phyloP scores from a whole-genome alignment of 352 stramenopile species.

The Globisporangium sylvaticum region DNA sequence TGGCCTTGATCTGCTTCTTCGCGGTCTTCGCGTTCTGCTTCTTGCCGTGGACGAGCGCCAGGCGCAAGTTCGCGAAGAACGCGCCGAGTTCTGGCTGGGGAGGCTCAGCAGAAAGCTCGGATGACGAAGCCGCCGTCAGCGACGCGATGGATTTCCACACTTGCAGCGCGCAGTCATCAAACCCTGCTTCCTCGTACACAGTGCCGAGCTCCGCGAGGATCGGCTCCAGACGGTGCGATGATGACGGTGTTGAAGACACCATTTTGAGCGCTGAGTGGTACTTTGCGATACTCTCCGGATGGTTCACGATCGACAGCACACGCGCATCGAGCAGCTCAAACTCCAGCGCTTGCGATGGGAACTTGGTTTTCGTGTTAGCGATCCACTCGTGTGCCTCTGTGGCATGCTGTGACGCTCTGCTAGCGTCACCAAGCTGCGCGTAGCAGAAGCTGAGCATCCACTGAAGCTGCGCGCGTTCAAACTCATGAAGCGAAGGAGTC shows the following conservation, averaged over 20 bases:
- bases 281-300: constrained; percentile 21
- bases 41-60: constrained; percentile 57
- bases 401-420: constrained; percentile 8
- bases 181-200: constrained; percentile 43
- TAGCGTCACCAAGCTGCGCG: constrained; percentile 15
- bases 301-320: constrained; percentile 28
- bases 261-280: constrained; percentile 27
- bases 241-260: constrained; percentile 3
- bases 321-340: constrained; percentile 43
- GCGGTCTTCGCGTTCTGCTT: constrained; percentile 61
- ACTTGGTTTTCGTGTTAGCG: constrained; percentile 11
- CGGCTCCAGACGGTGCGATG: constrained; percentile 23
- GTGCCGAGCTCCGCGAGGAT: constrained; percentile 60
- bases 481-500: constrained; percentile 7
- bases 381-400: constrained; percentile 26
- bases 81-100: constrained; percentile 16
- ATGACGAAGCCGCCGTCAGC: neutral
- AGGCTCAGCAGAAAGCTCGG: neutral
- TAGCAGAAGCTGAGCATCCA: constrained; percentile 32
- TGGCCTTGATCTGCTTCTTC: constrained; percentile 62
- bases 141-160: constrained; percentile 54
- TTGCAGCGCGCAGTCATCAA: constrained; percentile 48
- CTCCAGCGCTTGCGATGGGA: constrained; percentile 7
- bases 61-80: constrained; percentile 60
- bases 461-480: constrained; percentile 36